Percentiles rank a stretch among this genome's conserved stretches.
phyloP scores from a whole-genome alignment of 352 stramenopile species.

The Phytophthora hibernalis region DNA sequence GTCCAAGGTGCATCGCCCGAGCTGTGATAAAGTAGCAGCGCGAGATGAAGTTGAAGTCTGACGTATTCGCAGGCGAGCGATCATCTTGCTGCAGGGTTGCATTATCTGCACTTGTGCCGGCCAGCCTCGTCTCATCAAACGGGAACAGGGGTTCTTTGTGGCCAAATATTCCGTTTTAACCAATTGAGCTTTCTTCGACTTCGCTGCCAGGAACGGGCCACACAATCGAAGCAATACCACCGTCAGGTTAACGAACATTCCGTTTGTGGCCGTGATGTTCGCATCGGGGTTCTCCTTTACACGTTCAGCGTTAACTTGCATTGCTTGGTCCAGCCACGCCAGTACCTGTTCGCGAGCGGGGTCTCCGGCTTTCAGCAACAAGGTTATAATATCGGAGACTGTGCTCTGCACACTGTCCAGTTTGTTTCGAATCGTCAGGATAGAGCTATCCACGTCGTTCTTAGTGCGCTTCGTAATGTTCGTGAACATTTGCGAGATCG shows the following conservation, averaged over 20 bases:
- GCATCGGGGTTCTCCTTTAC: slow-evolving; percentile 84
- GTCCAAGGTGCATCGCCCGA: slow-evolving; percentile 92
- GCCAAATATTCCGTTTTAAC: slow-evolving; percentile 71
- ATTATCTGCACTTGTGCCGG: slow-evolving; percentile 32
- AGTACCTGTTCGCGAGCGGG: slow-evolving; percentile 67
- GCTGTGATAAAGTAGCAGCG: slow-evolving; percentile 97
- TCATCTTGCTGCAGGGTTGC: slow-evolving; percentile 27
- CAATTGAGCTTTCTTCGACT: slow-evolving; percentile 77
- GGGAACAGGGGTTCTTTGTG: slow-evolving; percentile 69
- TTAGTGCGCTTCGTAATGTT: slow-evolving; percentile 89
- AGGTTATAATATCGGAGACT: slow-evolving; percentile 69
- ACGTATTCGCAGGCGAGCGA: slow-evolving; percentile 24
- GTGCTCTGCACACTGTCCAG: slow-evolving; percentile 73
- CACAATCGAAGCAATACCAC: slow-evolving; percentile 82
- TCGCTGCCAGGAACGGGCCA: slow-evolving; percentile 80
- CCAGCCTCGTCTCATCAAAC: slow-evolving; percentile 64
- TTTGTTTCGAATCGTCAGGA: slow-evolving; percentile 69
- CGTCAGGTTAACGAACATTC: slow-evolving; percentile 84
- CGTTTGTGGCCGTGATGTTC: slow-evolving; percentile 68
- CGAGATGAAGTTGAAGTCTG: slow-evolving; percentile 96
- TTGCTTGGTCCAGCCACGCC: slow-evolving; percentile 76
- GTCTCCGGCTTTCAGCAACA: slow-evolving; percentile 71
- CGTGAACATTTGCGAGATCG: slow-evolving; percentile 81
- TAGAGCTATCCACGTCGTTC: slow-evolving; percentile 78
- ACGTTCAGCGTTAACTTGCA: slow-evolving; percentile 76